A percentile compares a stretch with the other conserved stretches of the same genome.
These are phyloP conservation scores for Wallacemonas sp. DNA, from an alignment of 208 protist genomes.

Conservation along the genomic window DNA sequence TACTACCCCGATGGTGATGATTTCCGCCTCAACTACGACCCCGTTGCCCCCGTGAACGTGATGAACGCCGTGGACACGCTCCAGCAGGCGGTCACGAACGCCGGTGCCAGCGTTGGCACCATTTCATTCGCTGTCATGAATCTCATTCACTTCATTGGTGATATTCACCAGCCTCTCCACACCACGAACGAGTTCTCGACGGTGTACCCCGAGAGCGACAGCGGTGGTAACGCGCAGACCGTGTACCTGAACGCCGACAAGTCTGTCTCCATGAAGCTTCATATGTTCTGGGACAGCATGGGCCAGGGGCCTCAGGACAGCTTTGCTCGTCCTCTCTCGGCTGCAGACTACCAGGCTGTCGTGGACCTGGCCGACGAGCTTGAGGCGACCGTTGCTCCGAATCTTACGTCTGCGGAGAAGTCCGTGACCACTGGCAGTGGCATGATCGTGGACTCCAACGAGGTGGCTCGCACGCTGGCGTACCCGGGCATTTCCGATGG, in stretches of 20 bases:
- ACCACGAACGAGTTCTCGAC: slow-evolving; percentile 34
- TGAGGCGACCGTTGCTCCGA: slow-evolving; percentile 24
- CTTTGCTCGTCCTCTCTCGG: slow-evolving; percentile 27
- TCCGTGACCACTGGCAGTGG: slow-evolving; percentile 21
- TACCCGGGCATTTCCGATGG: slow-evolving; percentile 42
- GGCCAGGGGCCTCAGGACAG: slow-evolving; percentile 30
- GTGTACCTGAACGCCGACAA: slow-evolving; percentile 25
- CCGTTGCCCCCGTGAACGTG: slow-evolving; percentile 34
- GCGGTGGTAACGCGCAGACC: slow-evolving; percentile 42
- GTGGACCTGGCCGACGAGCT: slow-evolving; percentile 40
- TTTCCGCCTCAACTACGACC: slow-evolving; percentile 33
- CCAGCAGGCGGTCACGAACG: slow-evolving; percentile 20
- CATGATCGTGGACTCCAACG: slow-evolving; percentile 45
- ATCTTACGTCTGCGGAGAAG: slow-evolving; percentile 35
- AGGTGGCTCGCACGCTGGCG: slow-evolving; percentile 29
- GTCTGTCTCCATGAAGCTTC: slow-evolving; percentile 34
- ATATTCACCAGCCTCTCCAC: slow-evolving; percentile 43
- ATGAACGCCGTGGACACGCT: slow-evolving; percentile 32
- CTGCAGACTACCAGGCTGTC: slow-evolving; percentile 27
- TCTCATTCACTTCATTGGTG: slow-evolving; percentile 60
- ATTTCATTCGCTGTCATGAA: slow-evolving; percentile 33
- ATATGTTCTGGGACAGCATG: slow-evolving; percentile 66
- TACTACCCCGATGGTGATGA: slow-evolving; percentile 86
- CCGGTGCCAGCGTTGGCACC: background rate
- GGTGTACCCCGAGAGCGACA: slow-evolving; percentile 42